Evolutionary conservation across 495 filamentous ascomycete genomes (phyloP).

Genomic region (Trypethelium eluteriae): DNA sequence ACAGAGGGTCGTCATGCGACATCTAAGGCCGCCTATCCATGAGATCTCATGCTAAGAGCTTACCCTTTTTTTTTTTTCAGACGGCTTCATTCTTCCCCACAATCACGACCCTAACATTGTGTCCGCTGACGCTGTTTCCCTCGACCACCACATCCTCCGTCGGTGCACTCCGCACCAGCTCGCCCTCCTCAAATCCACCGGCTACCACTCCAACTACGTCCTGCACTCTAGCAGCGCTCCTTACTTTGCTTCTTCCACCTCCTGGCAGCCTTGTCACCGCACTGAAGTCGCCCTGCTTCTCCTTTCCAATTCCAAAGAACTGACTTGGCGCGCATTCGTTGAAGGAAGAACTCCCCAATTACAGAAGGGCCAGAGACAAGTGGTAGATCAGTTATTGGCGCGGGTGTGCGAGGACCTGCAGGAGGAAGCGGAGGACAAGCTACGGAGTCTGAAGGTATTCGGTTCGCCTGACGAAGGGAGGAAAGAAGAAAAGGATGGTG

Average conservation of each 20-base stretch:
- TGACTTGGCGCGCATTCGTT: not conserved
- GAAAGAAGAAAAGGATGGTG: not conserved
- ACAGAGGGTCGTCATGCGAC: not conserved
- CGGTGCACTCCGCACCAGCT: slow-evolving; percentile 34
- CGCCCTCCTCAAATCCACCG: slow-evolving; percentile 46
- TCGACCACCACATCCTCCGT: slow-evolving; percentile 60
- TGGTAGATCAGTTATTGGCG: not conserved
- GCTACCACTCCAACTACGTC: slow-evolving; percentile 58
- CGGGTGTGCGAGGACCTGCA: not conserved
- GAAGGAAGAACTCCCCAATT: not conserved
- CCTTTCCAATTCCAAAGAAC: slow-evolving; percentile 25
- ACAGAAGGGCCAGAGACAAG: not conserved
- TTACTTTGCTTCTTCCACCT: not conserved
- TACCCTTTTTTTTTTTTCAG: slow-evolving; percentile 26
- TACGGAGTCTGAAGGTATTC: not conserved
- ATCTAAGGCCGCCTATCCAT: not conserved
- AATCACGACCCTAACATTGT: not conserved
- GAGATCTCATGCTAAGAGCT: too few species aligned
- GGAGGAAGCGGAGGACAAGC: slow-evolving; percentile 1
- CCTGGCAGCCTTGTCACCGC: slow-evolving; percentile 54
- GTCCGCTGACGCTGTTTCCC: slow-evolving; percentile 57
- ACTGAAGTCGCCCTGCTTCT: slow-evolving; percentile 62
- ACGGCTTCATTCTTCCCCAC: slow-evolving; percentile 63
- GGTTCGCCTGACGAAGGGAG: not conserved
- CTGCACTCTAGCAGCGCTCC: slow-evolving; percentile 40